phyloP scores from a whole-genome alignment of 129 eudicot species.

The Gnaphalium uliginosum region DNA sequence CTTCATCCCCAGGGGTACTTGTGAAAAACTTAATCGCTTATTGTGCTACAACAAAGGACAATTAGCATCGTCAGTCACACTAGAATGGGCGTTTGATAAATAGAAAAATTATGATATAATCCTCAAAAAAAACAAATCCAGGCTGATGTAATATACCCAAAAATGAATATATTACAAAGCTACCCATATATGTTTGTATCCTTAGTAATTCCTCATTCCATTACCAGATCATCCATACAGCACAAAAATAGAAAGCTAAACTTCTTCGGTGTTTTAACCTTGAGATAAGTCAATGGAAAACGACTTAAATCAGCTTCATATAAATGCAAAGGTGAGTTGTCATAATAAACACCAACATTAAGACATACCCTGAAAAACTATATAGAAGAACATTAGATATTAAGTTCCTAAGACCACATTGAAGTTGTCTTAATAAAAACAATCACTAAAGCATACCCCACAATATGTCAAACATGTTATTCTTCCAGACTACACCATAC shows the following conservation, averaged over 20 bases:
- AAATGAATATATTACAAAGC: background rate
- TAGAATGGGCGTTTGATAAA: background rate
- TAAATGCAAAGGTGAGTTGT: background rate
- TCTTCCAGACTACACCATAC: constrained; percentile 2
- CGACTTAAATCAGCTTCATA: constrained; percentile 18
- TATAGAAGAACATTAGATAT: background rate
- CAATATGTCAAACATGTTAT: background rate
- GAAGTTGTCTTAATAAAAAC: constrained; percentile 13
- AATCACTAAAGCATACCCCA: background rate
- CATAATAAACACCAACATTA: constrained; percentile 1
- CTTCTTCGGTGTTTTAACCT: background rate
- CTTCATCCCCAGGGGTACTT: constrained; percentile 76
- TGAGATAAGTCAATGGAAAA: background rate
- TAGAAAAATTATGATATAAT: too few species aligned
- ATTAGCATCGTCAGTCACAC: constrained; percentile 19
- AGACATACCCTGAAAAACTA: background rate
- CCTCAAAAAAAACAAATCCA: background rate
- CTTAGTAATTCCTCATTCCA: background rate
- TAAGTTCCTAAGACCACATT: constrained; percentile 7
- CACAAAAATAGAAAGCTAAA: background rate
- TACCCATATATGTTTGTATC: background rate
- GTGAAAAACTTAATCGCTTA: constrained; percentile 53
- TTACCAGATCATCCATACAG: constrained; percentile 17
- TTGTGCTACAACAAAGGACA: constrained; percentile 48
- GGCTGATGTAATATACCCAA: constrained; percentile 5